A percentile compares a stretch with the other conserved stretches of the same genome.
Conservation (phyloP, 139 green algal species). For the Eudorina sp. region DNA sequence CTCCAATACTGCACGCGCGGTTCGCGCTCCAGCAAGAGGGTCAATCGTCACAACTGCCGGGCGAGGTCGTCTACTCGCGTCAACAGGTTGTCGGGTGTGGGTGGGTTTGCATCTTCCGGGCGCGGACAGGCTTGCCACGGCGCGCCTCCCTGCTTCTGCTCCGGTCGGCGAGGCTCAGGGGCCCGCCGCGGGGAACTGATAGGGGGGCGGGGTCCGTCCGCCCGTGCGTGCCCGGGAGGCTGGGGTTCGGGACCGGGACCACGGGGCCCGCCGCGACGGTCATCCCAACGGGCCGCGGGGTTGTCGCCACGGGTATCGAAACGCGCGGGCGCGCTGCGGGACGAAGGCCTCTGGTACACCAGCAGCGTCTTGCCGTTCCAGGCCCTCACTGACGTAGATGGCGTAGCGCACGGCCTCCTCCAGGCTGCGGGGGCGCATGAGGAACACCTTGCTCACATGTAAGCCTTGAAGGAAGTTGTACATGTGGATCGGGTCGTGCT, state of each 20-base stretch:
- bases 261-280: neutral
- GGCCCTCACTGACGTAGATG: constrained; percentile 14
- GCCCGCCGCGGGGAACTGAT: neutral
- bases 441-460: neutral
- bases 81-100: neutral
- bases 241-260: neutral
- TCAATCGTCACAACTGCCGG: neutral
- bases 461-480: constrained; percentile 21
- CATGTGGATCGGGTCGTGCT: neutral
- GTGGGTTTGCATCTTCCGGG: neutral
- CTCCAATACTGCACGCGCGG: neutral
- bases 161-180: neutral
- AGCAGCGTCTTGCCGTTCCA: neutral
- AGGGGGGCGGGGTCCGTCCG: neutral
- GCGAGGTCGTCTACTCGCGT: neutral
- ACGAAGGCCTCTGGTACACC: neutral
- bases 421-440: neutral
- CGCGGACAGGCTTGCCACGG: neutral
- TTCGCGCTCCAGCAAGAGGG: neutral
- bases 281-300: neutral
- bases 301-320: neutral
- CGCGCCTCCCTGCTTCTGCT: neutral
- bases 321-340: too few relatives aligned
- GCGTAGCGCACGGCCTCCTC: neutral
- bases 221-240: neutral